Percentiles rank a stretch among this genome's conserved stretches.
Conservation (phyloP, 352 stramenopile species). For the Phytopythium vexans region DNA sequence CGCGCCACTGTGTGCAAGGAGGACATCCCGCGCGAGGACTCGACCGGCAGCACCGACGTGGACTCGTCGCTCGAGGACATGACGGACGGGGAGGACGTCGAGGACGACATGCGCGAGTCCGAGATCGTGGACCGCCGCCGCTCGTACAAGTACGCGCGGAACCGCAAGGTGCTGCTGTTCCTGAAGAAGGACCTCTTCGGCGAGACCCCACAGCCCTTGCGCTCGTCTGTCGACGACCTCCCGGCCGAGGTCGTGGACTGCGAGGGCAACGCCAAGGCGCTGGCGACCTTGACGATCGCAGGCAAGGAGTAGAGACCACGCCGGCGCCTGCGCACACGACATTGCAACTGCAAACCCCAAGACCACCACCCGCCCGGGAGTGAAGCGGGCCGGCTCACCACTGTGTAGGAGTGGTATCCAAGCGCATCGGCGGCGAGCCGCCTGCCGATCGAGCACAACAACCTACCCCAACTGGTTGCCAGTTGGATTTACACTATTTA, state of each 20-base stretch:
- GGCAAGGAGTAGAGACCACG: conserved; percentile 13
- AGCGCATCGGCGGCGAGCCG: background rate
- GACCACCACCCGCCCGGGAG: background rate
- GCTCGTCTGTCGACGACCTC: background rate
- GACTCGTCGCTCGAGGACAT: conserved; percentile 33
- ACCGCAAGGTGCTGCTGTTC: conserved; percentile 47
- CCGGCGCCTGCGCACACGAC: background rate
- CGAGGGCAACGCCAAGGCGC: conserved; percentile 15
- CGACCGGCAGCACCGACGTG: conserved; percentile 29
- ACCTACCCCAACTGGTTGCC: background rate
- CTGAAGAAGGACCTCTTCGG: conserved; percentile 40
- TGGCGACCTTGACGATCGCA: conserved; percentile 13
- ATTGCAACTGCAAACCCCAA: conserved; percentile 1
- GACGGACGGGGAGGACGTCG: conserved; percentile 36
- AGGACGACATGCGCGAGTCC: conserved; percentile 27
- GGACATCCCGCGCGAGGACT: conserved; percentile 35
- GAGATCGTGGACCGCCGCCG: conserved; percentile 49
- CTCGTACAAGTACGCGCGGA: conserved; percentile 58
- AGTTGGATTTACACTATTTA: conserved; percentile 7
- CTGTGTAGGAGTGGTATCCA: conserved; percentile 24
- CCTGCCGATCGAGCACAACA: conserved; percentile 4
- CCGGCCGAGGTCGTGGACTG: conserved; percentile 25
- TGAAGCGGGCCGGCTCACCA: conserved; percentile 11
- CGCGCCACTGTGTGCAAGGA: conserved; percentile 3
- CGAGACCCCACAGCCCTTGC: conserved; percentile 5